Conservation (phyloP, 805 yeast genomes). For the Pichia membranifaciens region DNA sequence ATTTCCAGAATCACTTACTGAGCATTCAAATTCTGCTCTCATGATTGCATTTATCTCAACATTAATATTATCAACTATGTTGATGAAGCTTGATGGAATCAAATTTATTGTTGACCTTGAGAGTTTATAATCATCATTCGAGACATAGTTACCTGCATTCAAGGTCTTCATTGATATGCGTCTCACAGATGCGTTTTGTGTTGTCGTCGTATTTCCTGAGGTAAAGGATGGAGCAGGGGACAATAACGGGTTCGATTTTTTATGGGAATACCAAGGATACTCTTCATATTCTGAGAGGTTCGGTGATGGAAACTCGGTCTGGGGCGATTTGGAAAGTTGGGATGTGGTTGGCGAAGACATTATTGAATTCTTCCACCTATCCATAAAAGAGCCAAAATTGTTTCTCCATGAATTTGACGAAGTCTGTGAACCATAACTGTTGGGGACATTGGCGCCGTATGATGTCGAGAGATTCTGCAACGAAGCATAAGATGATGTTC, state of each 20-base stretch:
- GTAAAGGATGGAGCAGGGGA: slow-evolving; percentile 12
- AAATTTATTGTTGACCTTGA: slow-evolving; percentile 7
- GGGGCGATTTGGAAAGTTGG: slow-evolving; percentile 3
- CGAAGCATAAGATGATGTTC: slow-evolving; percentile 32
- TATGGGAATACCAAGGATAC: slow-evolving; percentile 13
- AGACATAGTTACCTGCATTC: slow-evolving; percentile 1
- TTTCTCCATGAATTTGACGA: slow-evolving; percentile 27
- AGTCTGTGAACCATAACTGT: slow-evolving; percentile 9
- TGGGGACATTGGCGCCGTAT: slow-evolving; percentile 24
- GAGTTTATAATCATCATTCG: slow-evolving; percentile 2
- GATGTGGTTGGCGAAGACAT: slow-evolving; percentile 8
- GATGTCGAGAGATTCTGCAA: slow-evolving; percentile 34
- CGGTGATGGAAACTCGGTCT: slow-evolving; percentile 9
- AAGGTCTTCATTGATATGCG: background rate
- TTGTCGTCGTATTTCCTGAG: slow-evolving; percentile 3
- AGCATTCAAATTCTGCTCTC: slow-evolving; percentile 11
- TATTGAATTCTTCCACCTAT: slow-evolving; percentile 21
- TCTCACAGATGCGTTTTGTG: background rate
- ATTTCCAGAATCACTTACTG: background rate
- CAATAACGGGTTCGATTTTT: slow-evolving; percentile 1
- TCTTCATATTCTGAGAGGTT: slow-evolving; percentile 10
- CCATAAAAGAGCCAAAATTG: slow-evolving; percentile 27
- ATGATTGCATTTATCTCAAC: slow-evolving; percentile 15
- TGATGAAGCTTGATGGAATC: background rate
- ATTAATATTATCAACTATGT: slow-evolving; percentile 7